A percentile compares a stretch with the other conserved stretches of the same genome.
phyloP scores from a whole-genome alignment of 2,329 filamentous ascomycete species.

The Dendrostoma leiphaemia region DNA sequence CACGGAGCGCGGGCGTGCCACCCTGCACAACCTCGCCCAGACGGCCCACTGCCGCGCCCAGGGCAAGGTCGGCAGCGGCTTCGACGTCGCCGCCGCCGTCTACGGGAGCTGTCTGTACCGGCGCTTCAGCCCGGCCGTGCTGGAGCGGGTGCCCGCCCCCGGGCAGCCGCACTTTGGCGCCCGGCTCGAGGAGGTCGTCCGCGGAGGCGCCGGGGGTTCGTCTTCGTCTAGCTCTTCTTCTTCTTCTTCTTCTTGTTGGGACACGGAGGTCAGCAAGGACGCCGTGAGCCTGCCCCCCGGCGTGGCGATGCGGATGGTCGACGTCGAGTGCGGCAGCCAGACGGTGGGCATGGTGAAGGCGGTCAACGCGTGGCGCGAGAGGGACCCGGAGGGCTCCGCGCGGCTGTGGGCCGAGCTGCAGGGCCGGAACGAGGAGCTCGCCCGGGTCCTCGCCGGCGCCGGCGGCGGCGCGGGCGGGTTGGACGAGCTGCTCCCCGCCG shows the following conservation, averaged over 20 bases:
- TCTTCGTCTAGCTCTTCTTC: too few species aligned
- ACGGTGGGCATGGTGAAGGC: slow-evolving; percentile 96
- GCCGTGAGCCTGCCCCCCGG: slow-evolving; percentile 69
- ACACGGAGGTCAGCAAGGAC: slow-evolving; percentile 71
- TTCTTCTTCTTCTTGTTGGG: too few species aligned
- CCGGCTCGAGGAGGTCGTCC: slow-evolving; percentile 63
- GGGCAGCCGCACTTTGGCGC: slow-evolving; percentile 65
- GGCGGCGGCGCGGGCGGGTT: slow-evolving; percentile 42
- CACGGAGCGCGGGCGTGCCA: slow-evolving; percentile 51
- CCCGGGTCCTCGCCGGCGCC: slow-evolving; percentile 60
- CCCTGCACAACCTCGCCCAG: slow-evolving; percentile 90
- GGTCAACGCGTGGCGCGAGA: slow-evolving; percentile 77
- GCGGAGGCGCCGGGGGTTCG: slow-evolving; percentile 51
- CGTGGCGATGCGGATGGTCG: slow-evolving; percentile 83
- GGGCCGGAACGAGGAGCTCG: slow-evolving; percentile 68
- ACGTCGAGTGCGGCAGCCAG: slow-evolving; percentile 90
- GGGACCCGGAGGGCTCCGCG: slow-evolving; percentile 62
- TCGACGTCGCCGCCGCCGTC: slow-evolving; percentile 90
- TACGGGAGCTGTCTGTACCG: slow-evolving; percentile 89
- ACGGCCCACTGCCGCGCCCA: slow-evolving; percentile 93
- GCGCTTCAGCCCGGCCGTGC: slow-evolving; percentile 81
- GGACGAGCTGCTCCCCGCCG: slow-evolving; percentile 40
- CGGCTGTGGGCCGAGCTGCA: slow-evolving; percentile 76
- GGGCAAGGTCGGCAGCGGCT: slow-evolving; percentile 93
- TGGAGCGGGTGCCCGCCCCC: slow-evolving; percentile 65